phyloP scores from a whole-genome alignment of 768 basidiomycete genomes.

The Tylopilus vinaceipallidus region DNA sequence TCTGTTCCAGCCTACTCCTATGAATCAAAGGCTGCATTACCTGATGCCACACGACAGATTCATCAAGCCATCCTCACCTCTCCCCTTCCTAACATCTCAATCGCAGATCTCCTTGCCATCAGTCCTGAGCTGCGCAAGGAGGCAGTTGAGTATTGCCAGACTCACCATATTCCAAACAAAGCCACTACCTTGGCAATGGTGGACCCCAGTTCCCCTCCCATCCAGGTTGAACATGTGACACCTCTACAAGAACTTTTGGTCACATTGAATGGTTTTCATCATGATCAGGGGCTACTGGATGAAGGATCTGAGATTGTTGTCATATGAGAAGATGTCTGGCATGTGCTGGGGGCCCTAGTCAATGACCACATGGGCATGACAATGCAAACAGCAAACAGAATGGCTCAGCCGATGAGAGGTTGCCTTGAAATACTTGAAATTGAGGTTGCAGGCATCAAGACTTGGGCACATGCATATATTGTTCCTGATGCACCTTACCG shows the following conservation, averaged over 20 bases:
- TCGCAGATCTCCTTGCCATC: conserved; percentile 11
- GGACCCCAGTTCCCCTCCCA: not conserved
- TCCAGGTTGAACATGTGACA: conserved; percentile 2
- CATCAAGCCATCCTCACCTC: too few relatives aligned
- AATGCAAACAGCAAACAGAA: conserved; percentile 25
- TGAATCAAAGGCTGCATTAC: too few relatives aligned
- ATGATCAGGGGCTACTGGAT: not conserved
- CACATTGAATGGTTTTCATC: not conserved
- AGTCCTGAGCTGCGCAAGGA: conserved; percentile 14
- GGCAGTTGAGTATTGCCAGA: conserved; percentile 4
- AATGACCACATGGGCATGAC: conserved; percentile 17
- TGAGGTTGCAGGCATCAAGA: conserved; percentile 16
- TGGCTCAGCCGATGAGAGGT: not conserved
- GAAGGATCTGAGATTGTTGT: conserved; percentile 27
- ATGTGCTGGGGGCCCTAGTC: conserved; percentile 6
- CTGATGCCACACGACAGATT: too few relatives aligned
- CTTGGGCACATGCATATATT: conserved; percentile 25
- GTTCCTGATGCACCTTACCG: conserved; percentile 17
- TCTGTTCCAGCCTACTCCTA: too few relatives aligned
- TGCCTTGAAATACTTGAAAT: conserved; percentile 9
- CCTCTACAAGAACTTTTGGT: not conserved
- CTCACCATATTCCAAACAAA: not conserved
- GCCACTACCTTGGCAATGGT: too few relatives aligned
- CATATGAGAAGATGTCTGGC: conserved; percentile 16
- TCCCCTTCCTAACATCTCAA: too few relatives aligned